Evolutionary conservation across 2,329 filamentous ascomycete genomes (phyloP).

Genomic region (Paracorniculantispora psalliotae): DNA sequence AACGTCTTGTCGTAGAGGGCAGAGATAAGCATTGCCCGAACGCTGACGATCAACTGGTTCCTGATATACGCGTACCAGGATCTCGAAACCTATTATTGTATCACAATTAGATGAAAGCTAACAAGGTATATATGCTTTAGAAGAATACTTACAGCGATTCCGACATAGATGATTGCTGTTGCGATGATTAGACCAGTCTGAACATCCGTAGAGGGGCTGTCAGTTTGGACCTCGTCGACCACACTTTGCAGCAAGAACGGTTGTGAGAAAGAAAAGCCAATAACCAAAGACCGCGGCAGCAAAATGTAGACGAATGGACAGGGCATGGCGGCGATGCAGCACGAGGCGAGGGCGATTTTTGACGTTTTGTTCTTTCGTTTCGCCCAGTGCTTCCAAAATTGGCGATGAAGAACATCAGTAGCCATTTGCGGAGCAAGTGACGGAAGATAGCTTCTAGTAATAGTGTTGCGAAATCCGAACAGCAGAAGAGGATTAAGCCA

Average conservation of each 20-base stretch:
- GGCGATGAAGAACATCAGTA: background rate
- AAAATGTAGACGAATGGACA: background rate
- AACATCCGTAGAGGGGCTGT: background rate
- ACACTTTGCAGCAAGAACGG: background rate
- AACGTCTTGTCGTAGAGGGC: constrained; percentile 1
- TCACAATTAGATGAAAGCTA: too few species aligned
- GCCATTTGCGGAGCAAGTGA: background rate
- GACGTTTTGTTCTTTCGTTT: background rate
- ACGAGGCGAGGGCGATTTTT: background rate
- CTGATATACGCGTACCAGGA: background rate
- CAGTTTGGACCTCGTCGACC: background rate
- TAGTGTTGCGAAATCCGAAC: background rate
- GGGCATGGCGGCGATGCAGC: background rate
- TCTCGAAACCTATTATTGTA: background rate
- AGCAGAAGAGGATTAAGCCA: constrained; percentile 1
- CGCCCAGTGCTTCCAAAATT: background rate
- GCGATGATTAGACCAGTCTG: background rate
- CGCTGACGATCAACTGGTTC: background rate
- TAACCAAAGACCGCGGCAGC: background rate
- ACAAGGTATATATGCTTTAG: too few species aligned
- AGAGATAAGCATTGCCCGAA: background rate
- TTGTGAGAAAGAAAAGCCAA: background rate
- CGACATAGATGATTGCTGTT: background rate
- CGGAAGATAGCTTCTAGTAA: background rate
- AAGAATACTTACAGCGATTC: background rate